Evolutionary conservation across 306 rosid species (phyloP).

Genomic region (Prunus campanulata): DNA sequence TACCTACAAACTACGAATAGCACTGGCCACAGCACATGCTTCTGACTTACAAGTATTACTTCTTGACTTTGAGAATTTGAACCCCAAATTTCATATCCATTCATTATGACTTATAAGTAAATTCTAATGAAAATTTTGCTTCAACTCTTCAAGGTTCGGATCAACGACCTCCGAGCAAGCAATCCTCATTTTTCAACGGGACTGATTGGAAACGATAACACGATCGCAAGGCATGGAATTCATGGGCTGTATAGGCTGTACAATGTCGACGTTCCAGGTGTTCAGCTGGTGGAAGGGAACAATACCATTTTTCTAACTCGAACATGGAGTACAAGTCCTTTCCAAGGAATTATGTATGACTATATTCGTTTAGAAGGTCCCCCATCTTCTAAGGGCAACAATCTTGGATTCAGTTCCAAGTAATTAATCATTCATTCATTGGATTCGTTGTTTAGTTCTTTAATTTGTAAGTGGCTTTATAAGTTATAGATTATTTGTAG

Average conservation of each 20-base stretch:
- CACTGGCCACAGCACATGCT: constrained; percentile 37
- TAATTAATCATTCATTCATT: no score
- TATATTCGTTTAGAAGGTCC: constrained; percentile 37
- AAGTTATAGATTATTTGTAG: no score
- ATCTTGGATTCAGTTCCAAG: background rate
- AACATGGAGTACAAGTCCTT: constrained; percentile 17
- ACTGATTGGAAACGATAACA: constrained; percentile 28
- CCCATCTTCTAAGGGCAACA: background rate
- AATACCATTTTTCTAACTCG: constrained; percentile 29
- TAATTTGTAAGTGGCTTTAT: no score
- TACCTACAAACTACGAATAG: constrained; percentile 36
- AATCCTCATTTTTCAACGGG: constrained; percentile 18
- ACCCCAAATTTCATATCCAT: background rate
- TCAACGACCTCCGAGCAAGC: constrained; percentile 14
- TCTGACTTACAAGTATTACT: constrained; percentile 41
- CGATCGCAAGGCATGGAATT: constrained; percentile 35
- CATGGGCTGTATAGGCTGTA: constrained; percentile 32
- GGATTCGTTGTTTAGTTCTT: no score
- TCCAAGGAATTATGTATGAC: constrained; percentile 35
- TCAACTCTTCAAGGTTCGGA: constrained; percentile 19
- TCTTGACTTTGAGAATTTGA: background rate
- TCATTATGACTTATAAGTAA: background rate
- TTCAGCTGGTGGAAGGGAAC: constrained; percentile 17
- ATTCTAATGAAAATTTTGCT: background rate
- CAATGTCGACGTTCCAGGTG: constrained; percentile 12